Evolutionary conservation across 2,329 filamentous ascomycete species (phyloP).

Genomic region (Boeremia exigua): DNA sequence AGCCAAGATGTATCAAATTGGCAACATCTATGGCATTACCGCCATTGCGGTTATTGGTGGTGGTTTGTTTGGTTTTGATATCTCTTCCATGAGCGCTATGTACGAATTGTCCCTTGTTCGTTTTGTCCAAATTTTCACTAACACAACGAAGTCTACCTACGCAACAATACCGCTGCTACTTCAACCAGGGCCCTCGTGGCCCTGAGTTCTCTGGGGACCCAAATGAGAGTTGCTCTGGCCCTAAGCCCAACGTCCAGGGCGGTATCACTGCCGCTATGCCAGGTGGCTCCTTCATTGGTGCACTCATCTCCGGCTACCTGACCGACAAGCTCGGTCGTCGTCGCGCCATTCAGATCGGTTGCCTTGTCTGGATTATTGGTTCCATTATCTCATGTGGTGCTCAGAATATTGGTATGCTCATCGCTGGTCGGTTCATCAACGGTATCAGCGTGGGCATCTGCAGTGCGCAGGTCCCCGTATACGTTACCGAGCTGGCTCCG

Average conservation of each 20-base stretch:
- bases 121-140: not conserved
- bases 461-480: constrained; percentile 72
- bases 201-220: constrained; percentile 46
- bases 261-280: constrained; percentile 75
- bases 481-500: constrained; percentile 70
- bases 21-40: constrained; percentile 65
- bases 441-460: constrained; percentile 77
- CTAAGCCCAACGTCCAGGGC: constrained; percentile 63
- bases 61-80: constrained; percentile 79
- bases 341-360: constrained; percentile 59
- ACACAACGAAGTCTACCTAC: constrained; percentile 61
- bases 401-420: constrained; percentile 73
- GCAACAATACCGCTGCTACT: constrained; percentile 73
- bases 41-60: constrained; percentile 68
- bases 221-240: constrained; percentile 58
- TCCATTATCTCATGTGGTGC: constrained; percentile 68
- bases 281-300: constrained; percentile 71
- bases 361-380: constrained; percentile 62
- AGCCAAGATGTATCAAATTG: constrained; percentile 50
- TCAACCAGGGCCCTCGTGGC: constrained; percentile 60
- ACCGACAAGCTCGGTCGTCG: constrained; percentile 65
- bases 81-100: constrained; percentile 71
- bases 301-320: constrained; percentile 64
- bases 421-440: constrained; percentile 73
- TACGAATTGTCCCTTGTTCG: constrained; percentile 19